Evolutionary conservation across 116 monocot species (phyloP).

Genomic region (Trichopus zeylanicus): DNA sequence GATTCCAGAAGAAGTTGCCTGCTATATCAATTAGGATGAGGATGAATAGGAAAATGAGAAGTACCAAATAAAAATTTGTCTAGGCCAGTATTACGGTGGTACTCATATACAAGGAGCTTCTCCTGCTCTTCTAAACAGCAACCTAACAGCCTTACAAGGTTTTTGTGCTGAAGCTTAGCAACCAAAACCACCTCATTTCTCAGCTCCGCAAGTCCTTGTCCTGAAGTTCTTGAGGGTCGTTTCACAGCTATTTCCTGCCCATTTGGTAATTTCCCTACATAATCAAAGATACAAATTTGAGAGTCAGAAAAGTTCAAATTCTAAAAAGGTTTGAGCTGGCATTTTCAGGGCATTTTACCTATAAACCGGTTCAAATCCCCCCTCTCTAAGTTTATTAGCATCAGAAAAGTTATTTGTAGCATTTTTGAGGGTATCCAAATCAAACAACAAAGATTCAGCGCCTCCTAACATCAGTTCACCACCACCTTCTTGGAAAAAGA

Average conservation of each 20-base stretch:
- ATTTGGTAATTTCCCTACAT: slow-evolving; percentile 11
- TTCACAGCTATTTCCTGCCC: slow-evolving; percentile 31
- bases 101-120: slow-evolving; percentile 36
- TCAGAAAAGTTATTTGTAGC: slow-evolving; percentile 22
- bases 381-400: slow-evolving; percentile 18
- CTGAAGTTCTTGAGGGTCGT: slow-evolving; percentile 18
- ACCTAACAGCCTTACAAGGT: slow-evolving; percentile 27
- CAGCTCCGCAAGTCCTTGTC: slow-evolving; percentile 23
- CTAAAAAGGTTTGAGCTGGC: not conserved
- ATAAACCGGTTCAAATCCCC: slow-evolving; percentile 35
- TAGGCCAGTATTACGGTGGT: slow-evolving; percentile 24
- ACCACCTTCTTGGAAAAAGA: too few species aligned
- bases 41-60: not conserved
- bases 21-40: not conserved
- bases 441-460: not conserved
- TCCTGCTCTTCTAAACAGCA: slow-evolving; percentile 22
- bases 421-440: slow-evolving; percentile 1
- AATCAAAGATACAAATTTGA: not conserved
- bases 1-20: not conserved
- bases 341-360: too few species aligned
- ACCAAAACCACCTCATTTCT: slow-evolving; percentile 28
- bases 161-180: slow-evolving; percentile 38
- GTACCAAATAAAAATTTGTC: slow-evolving; percentile 20
- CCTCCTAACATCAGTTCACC: not conserved
- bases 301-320: too few species aligned